A percentile compares a stretch with the other conserved stretches of the same genome.
Conservation (phyloP, 1,284 basidiomycete genomes). For the Apiotrichum mycotoxinovorans region DNA sequence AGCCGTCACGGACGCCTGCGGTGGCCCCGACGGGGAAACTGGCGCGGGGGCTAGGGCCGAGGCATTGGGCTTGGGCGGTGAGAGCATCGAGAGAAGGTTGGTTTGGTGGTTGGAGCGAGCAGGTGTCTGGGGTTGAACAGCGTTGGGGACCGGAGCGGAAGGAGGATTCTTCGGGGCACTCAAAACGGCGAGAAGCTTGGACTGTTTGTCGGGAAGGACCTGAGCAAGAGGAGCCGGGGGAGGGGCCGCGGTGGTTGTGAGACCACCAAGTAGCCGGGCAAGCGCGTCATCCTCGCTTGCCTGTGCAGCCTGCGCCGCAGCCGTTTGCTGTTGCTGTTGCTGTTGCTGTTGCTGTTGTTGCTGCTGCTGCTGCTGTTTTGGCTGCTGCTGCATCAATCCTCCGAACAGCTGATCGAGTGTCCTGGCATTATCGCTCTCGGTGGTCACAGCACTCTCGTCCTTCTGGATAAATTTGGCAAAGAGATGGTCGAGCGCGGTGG, state of each 20-base stretch:
- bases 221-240: not conserved
- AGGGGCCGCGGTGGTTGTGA: constrained; percentile 6
- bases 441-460: constrained; percentile 23
- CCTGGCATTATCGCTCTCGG: constrained; percentile 28
- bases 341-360: not conserved
- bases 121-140: not conserved
- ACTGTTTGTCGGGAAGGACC: constrained; percentile 10
- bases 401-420: constrained; percentile 36
- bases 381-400: constrained; percentile 17
- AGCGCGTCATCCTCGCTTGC: constrained; percentile 40
- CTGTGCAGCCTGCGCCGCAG: constrained; percentile 8
- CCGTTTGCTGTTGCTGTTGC: not conserved
- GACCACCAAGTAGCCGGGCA: constrained; percentile 29
- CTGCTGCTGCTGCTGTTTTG: not conserved
- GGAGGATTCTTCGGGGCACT: not conserved
- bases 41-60: not conserved
- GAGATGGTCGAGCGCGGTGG: constrained; percentile 36
- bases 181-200: constrained; percentile 13
- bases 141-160: not conserved
- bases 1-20: not conserved
- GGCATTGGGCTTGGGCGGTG: not conserved
- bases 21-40: not conserved
- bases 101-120: constrained; percentile 12
- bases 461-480: constrained; percentile 41
- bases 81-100: constrained; percentile 16